A percentile compares a stretch with the other conserved stretches of the same genome.
phyloP scores from a whole-genome alignment of 2,329 filamentous ascomycete genomes.

The Phialophora verrucosa region DNA sequence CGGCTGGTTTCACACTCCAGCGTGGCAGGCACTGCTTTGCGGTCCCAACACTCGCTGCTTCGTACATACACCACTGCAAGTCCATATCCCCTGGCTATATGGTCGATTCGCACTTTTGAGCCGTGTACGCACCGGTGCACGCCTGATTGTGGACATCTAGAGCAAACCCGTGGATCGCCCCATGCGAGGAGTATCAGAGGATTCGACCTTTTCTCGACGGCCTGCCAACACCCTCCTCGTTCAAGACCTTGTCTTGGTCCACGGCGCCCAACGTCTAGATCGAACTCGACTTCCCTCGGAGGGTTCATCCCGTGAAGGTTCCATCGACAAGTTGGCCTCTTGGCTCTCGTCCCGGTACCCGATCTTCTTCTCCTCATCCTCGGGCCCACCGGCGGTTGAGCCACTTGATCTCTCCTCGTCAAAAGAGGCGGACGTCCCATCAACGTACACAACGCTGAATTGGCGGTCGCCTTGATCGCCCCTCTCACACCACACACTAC shows the following conservation, averaged over 20 bases:
- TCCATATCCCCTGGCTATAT: too few relatives aligned
- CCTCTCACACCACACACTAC: constrained; percentile 78
- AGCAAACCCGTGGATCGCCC: background rate
- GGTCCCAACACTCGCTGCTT: too few relatives aligned
- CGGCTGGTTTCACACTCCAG: too few relatives aligned
- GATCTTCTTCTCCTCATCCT: background rate
- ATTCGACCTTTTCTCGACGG: background rate
- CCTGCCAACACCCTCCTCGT: background rate
- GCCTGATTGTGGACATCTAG: too few relatives aligned
- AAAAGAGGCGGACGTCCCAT: constrained; percentile 3
- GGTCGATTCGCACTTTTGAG: too few relatives aligned
- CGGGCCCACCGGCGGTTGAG: background rate
- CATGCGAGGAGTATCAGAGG: background rate
- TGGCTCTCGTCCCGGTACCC: background rate
- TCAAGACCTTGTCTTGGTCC: background rate
- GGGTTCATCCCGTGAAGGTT: background rate
- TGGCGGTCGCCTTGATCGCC: constrained; percentile 28
- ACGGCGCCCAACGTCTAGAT: background rate
- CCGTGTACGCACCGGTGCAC: too few relatives aligned
- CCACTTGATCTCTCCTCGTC: constrained; percentile 8
- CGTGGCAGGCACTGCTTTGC: too few relatives aligned
- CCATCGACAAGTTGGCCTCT: background rate
- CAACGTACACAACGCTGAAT: constrained; percentile 27
- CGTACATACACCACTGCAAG: too few relatives aligned
- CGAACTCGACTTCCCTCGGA: background rate